Base-by-base conservation (phyloP, 176 grass and related monocot genomes). In the Elymus sibiricus region DNA sequence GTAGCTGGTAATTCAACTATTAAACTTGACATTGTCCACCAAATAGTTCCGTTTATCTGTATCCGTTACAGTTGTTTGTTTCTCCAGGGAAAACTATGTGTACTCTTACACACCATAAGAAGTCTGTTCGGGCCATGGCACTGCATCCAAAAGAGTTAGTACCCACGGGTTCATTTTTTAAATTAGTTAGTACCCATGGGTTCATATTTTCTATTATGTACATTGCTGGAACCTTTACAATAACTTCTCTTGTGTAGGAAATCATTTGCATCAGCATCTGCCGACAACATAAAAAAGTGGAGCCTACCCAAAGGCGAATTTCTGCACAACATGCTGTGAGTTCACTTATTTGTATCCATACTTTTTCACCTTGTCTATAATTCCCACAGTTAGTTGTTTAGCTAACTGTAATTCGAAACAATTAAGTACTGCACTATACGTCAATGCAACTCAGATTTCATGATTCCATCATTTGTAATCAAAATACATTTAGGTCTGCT, bases 261-360 rank as follows among this genome's bases (percentile, higher is more conserved):
- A 86, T 58, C 88, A 67, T 99, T 99, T 96, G 86, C 93, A 53
- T 99, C 97, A 58, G 97, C 97, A 35, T 99, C 97, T 64, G 97
- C 97, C 7, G 97, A 99, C 55, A 99, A 99, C 82, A 94, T 94
- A 90, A 99, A 99, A 64, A 99, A 99, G 70, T 96, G 95, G 77
- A 91, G 82, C 66, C 79, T 99, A 49, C 97, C 97, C 62, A 99
- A 86, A 91, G 97, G 94, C 49, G 92, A 96, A 96, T 99, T 99
- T 88, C 42, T 96, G 77, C 94, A 99, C 61, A 99, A 99, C 82
- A 99, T 99, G 97, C 86, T 99, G 94, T 99, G 60, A 88, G 95
- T 91, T 88, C 47, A 60, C 56, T 38, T 90, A 62, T 58, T 37
- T 76, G 19, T 28, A 64, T 19, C 37, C 11, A 0, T 70, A 69